phyloP scores from a whole-genome alignment of 805 yeast genomes.

The Grigorovia transvaalensis region DNA sequence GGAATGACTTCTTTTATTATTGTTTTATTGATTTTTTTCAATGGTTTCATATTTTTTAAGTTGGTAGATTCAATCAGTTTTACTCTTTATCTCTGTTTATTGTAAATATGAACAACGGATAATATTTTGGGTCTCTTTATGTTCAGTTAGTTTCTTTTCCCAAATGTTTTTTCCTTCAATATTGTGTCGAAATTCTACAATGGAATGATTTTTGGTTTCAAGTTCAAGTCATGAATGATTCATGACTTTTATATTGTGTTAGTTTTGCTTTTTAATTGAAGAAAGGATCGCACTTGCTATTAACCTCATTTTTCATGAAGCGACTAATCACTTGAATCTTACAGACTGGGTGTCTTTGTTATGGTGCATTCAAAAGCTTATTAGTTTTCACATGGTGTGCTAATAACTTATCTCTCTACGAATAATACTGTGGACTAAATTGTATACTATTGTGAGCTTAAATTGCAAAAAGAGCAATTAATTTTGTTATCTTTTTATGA shows the following conservation, averaged over 20 bases:
- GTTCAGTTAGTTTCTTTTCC: background rate
- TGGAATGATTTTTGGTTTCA: background rate
- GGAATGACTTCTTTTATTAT: background rate
- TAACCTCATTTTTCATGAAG: background rate
- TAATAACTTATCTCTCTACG: background rate
- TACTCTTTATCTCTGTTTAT: background rate
- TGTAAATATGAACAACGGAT: background rate
- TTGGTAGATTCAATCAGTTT: background rate
- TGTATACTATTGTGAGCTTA: background rate
- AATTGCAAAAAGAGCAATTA: slow-evolving; percentile 22
- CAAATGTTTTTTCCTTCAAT: background rate
- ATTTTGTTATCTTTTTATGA: slow-evolving; percentile 20
- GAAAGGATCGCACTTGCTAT: too few relatives aligned
- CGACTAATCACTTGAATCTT: background rate
- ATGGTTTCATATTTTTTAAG: background rate
- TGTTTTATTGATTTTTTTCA: background rate
- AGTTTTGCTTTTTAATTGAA: background rate
- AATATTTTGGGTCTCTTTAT: background rate
- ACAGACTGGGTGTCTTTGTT: background rate
- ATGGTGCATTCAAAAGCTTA: background rate
- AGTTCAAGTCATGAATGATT: background rate
- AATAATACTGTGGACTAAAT: background rate
- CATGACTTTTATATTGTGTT: background rate
- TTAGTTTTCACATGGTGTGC: too few relatives aligned
- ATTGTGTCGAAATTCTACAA: background rate